Percentiles rank a stretch among this genome's conserved stretches.
These are phyloP conservation scores for Phytophthora hybrid DNA, from an alignment of 352 stramenopile species.

Conservation along the genomic window DNA sequence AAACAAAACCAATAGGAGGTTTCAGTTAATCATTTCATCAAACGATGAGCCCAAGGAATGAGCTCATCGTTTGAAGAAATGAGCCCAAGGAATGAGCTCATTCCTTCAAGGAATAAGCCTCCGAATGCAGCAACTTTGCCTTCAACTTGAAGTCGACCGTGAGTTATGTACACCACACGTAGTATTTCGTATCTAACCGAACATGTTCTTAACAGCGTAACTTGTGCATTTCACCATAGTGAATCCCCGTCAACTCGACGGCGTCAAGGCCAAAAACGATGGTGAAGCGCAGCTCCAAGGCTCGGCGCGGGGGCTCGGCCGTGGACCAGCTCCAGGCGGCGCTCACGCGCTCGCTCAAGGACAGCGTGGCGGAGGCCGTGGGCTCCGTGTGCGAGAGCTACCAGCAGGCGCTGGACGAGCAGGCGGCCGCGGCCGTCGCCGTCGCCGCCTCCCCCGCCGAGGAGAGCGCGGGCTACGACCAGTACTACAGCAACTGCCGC, in stretches of 20 bases:
- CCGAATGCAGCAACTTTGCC: too few relatives aligned
- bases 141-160: neutral
- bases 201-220: neutral
- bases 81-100: too few relatives aligned
- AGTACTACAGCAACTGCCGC: slow-evolving; percentile 66
- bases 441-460: neutral
- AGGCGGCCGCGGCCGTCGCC: slow-evolving; percentile 1
- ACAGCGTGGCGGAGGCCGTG: slow-evolving; percentile 60
- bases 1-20: too few relatives aligned
- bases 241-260: neutral
- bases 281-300: slow-evolving; percentile 38
- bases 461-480: slow-evolving; percentile 55
- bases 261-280: slow-evolving; percentile 24
- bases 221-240: neutral
- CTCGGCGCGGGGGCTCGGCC: slow-evolving; percentile 8
- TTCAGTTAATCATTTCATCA: too few relatives aligned
- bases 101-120: too few relatives aligned
- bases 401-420: slow-evolving; percentile 27
- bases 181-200: neutral
- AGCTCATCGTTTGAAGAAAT: too few relatives aligned
- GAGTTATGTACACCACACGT: neutral
- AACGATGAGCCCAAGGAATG: too few relatives aligned
- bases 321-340: slow-evolving; percentile 45
- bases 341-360: slow-evolving; percentile 54
- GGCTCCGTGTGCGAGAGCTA: slow-evolving; percentile 60